These are phyloP conservation scores for Orbilia javanica DNA, from an alignment of 2,329 filamentous ascomycete genomes.

Conservation along the genomic window DNA sequence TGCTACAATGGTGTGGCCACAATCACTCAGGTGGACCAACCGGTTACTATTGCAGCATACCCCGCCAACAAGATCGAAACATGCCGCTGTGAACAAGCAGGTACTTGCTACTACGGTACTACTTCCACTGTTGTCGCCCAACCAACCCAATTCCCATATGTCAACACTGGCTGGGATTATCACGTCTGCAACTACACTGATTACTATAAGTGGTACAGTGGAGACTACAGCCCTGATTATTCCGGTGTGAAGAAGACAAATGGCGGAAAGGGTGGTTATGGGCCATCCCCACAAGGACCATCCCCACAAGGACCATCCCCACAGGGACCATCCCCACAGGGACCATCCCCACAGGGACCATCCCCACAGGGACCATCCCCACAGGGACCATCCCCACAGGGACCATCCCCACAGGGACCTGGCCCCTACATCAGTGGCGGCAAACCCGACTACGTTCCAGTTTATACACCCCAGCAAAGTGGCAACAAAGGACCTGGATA, in stretches of 20 bases:
- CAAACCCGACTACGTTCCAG: neutral
- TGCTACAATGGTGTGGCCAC: constrained; percentile 43
- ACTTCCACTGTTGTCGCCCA: constrained; percentile 42
- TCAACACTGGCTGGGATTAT: constrained; percentile 52
- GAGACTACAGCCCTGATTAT: constrained; percentile 52
- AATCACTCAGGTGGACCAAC: constrained; percentile 37
- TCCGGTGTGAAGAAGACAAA: constrained; percentile 2
- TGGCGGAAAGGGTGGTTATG: constrained; percentile 7
- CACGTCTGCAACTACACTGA: constrained; percentile 50
- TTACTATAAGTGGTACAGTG: constrained; percentile 54
- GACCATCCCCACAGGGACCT: neutral
- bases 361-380: neutral
- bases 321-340: no score
- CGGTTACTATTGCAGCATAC: constrained; percentile 48
- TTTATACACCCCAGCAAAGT: neutral
- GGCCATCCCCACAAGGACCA: neutral
- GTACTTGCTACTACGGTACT: constrained; percentile 49
- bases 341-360: neutral
- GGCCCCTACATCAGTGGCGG: neutral
- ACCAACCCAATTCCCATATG: constrained; percentile 51
- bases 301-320: neutral
- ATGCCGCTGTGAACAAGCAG: constrained; percentile 40
- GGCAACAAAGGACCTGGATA: neutral
- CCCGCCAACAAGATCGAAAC: constrained; percentile 53
- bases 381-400: neutral